phyloP scores from a whole-genome alignment of 768 basidiomycete species.

The Leccinellum albellum region DNA sequence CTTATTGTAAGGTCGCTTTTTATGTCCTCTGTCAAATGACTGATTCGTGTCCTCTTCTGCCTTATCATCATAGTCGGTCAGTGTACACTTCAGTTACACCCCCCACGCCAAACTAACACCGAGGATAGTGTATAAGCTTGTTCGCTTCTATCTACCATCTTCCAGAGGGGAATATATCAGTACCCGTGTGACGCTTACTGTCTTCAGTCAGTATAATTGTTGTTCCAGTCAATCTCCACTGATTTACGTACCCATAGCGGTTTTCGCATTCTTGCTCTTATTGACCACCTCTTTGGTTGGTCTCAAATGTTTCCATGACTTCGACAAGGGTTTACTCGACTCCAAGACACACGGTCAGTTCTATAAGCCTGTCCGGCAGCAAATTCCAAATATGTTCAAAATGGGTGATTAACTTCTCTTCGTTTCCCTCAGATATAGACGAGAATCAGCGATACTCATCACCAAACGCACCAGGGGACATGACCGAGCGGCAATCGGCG shows the following conservation, averaged over 20 bases:
- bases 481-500: slow-evolving; percentile 43
- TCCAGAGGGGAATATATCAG: slow-evolving; percentile 55
- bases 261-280: slow-evolving; percentile 71
- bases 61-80: slow-evolving; percentile 26
- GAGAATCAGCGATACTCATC: slow-evolving; percentile 43
- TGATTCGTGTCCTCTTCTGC: slow-evolving; percentile 2
- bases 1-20: slow-evolving; percentile 58
- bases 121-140: slow-evolving; percentile 73
- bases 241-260: slow-evolving; percentile 43
- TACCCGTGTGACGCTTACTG: slow-evolving; percentile 76
- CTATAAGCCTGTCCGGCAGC: slow-evolving; percentile 31
- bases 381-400: slow-evolving; percentile 19
- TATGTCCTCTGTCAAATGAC: neutral
- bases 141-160: slow-evolving; percentile 69
- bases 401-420: slow-evolving; percentile 36
- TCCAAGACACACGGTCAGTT: slow-evolving; percentile 76
- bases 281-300: slow-evolving; percentile 72
- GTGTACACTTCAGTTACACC: neutral
- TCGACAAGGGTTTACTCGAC: slow-evolving; percentile 68
- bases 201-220: slow-evolving; percentile 61
- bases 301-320: slow-evolving; percentile 76
- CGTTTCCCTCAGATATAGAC: slow-evolving; percentile 42
- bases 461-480: slow-evolving; percentile 39
- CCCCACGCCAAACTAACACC: neutral
- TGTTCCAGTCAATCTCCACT: neutral